Conservation (phyloP, 805 yeast genomes). For the Candida endomychidarum region DNA sequence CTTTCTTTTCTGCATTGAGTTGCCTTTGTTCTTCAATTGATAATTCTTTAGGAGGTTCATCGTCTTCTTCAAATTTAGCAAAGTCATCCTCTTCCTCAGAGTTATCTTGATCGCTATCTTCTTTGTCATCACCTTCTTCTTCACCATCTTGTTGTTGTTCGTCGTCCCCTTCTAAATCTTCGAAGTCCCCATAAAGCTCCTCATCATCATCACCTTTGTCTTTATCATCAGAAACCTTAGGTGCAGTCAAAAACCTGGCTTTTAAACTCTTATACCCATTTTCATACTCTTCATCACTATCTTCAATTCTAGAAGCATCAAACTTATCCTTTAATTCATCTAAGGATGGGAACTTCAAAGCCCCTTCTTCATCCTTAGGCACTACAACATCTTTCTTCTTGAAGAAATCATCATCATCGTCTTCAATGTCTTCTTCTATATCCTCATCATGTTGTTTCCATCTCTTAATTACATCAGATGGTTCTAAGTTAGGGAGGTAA, state of each 20-base stretch:
- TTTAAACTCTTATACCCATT: slow-evolving; percentile 44
- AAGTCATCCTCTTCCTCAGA: slow-evolving; percentile 49
- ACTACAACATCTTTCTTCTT: slow-evolving; percentile 51
- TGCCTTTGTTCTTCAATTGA: slow-evolving; percentile 75
- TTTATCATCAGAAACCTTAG: slow-evolving; percentile 37
- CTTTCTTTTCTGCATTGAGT: slow-evolving; percentile 85
- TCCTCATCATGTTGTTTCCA: slow-evolving; percentile 59
- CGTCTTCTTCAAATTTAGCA: slow-evolving; percentile 44
- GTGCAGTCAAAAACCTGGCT: slow-evolving; percentile 54
- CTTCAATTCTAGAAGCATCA: slow-evolving; percentile 27
- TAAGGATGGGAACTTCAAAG: slow-evolving; percentile 32
- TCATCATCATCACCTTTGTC: slow-evolving; percentile 46
- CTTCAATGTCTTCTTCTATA: slow-evolving; percentile 40
- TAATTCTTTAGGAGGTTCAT: slow-evolving; percentile 40
- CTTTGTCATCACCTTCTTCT: slow-evolving; percentile 29
- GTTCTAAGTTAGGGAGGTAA: slow-evolving; percentile 74
- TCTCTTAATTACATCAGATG: slow-evolving; percentile 67
- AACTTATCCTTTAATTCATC: slow-evolving; percentile 50
- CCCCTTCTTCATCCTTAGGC: slow-evolving; percentile 29
- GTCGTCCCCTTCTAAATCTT: slow-evolving; percentile 46
- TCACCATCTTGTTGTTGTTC: slow-evolving; percentile 25
- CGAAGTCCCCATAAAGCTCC: slow-evolving; percentile 57
- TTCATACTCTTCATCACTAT: slow-evolving; percentile 38
- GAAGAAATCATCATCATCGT: slow-evolving; percentile 46
- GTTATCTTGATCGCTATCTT: slow-evolving; percentile 19